phyloP scores from a whole-genome alignment of 169 alveolate genomes.

The Cryptosporidium andersoni region DNA sequence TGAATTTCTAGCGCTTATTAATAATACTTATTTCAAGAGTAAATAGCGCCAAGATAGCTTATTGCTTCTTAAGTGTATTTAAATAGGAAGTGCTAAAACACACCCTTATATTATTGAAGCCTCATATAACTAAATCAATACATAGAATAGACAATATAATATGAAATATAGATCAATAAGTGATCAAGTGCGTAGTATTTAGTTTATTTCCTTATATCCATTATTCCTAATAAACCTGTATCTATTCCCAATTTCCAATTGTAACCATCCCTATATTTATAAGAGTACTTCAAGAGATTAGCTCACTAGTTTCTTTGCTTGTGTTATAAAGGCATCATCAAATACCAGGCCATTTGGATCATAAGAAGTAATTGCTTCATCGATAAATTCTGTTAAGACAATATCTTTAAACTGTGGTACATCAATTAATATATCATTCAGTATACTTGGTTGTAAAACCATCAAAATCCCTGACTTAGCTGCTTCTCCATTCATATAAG shows the following conservation, averaged over 20 bases:
- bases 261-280: background rate
- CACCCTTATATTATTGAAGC: too few relatives aligned
- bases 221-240: background rate
- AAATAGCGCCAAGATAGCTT: too few relatives aligned
- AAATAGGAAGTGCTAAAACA: too few relatives aligned
- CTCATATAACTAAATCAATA: too few relatives aligned
- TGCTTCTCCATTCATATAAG: constrained; percentile 66
- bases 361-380: constrained; percentile 40
- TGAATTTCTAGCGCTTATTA: background rate
- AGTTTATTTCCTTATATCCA: background rate
- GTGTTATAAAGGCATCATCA: constrained; percentile 40
- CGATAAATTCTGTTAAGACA: constrained; percentile 42
- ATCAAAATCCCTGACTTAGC: constrained; percentile 54
- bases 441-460: constrained; percentile 49
- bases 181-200: background rate
- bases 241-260: background rate
- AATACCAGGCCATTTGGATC: constrained; percentile 39
- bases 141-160: too few relatives aligned
- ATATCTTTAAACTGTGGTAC: constrained; percentile 66
- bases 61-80: too few relatives aligned
- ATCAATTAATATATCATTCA: constrained; percentile 50
- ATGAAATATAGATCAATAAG: too few relatives aligned
- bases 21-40: too few relatives aligned
- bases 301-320: constrained; percentile 34
- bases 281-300: background rate